phyloP scores from a whole-genome alignment of 2,329 filamentous ascomycete genomes.

The Beauveria sp. region DNA sequence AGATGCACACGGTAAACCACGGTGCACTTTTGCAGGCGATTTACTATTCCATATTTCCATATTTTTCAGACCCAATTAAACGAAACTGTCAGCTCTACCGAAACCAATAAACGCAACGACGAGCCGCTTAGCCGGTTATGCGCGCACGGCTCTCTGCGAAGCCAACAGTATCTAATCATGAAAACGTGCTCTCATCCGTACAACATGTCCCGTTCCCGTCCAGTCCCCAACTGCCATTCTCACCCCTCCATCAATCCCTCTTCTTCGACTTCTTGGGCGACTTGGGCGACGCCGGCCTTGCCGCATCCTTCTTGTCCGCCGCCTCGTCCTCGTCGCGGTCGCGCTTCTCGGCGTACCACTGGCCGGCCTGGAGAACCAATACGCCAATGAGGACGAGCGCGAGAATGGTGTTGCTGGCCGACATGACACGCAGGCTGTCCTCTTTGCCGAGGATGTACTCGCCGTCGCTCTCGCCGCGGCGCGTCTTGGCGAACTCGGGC shows the following conservation, averaged over 20 bases:
- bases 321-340: slow-evolving; percentile 72
- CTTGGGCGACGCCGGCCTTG: slow-evolving; percentile 15
- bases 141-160: background rate
- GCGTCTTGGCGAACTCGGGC: slow-evolving; percentile 30
- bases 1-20: background rate
- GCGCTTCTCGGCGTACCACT: slow-evolving; percentile 97
- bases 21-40: background rate
- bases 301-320: slow-evolving; percentile 42
- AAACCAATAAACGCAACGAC: background rate
- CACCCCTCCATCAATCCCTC: slow-evolving; percentile 25
- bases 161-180: background rate
- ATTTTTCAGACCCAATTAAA: background rate
- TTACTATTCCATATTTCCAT: background rate
- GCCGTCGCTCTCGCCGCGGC: slow-evolving; percentile 38
- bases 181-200: slow-evolving; percentile 1
- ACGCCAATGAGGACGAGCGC: slow-evolving; percentile 89
- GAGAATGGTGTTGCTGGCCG: slow-evolving; percentile 92
- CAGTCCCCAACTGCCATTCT: background rate
- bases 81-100: background rate
- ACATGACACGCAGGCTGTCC: slow-evolving; percentile 83
- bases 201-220: background rate
- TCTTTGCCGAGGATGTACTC: slow-evolving; percentile 71
- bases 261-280: slow-evolving; percentile 19
- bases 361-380: slow-evolving; percentile 84
- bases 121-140: background rate